These are phyloP conservation scores for Pseudogymnoascus destructans DNA, from an alignment of 2,329 filamentous ascomycete genomes.

Conservation along the genomic window DNA sequence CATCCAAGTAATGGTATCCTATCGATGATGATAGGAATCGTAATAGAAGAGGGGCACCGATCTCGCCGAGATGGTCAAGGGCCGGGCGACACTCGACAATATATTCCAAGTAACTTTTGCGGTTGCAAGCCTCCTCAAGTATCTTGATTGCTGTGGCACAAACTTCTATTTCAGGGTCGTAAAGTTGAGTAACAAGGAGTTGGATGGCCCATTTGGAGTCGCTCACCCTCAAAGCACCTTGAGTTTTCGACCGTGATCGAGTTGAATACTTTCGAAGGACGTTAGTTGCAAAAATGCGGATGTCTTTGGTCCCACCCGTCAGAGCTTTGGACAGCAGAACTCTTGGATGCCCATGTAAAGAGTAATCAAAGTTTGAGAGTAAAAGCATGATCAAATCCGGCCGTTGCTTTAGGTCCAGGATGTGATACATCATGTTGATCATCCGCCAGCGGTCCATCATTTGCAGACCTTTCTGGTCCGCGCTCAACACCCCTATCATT, in stretches of 20 bases:
- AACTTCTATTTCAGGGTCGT: slow-evolving; percentile 93
- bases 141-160: slow-evolving; percentile 96
- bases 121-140: slow-evolving; percentile 91
- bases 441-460: slow-evolving; percentile 95
- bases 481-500: slow-evolving; percentile 77
- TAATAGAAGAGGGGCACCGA: slow-evolving; percentile 81
- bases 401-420: slow-evolving; percentile 79
- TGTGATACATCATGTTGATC: slow-evolving; percentile 99
- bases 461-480: slow-evolving; percentile 66
- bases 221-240: slow-evolving; percentile 33
- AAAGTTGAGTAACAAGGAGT: slow-evolving; percentile 92
- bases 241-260: slow-evolving; percentile 31
- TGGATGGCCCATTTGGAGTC: slow-evolving; percentile 94
- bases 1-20: slow-evolving; percentile 93
- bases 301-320: slow-evolving; percentile 81
- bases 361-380: slow-evolving; percentile 85
- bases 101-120: slow-evolving; percentile 80
- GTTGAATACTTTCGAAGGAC: slow-evolving; percentile 77
- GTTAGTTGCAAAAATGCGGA: slow-evolving; percentile 81
- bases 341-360: slow-evolving; percentile 72
- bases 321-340: slow-evolving; percentile 89
- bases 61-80: slow-evolving; percentile 89
- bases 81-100: slow-evolving; percentile 93
- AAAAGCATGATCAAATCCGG: slow-evolving; percentile 84
- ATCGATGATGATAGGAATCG: slow-evolving; percentile 93